These are phyloP conservation scores for Dryas integrifolia DNA, from an alignment of 331 rosid species.

Conservation along the genomic window DNA sequence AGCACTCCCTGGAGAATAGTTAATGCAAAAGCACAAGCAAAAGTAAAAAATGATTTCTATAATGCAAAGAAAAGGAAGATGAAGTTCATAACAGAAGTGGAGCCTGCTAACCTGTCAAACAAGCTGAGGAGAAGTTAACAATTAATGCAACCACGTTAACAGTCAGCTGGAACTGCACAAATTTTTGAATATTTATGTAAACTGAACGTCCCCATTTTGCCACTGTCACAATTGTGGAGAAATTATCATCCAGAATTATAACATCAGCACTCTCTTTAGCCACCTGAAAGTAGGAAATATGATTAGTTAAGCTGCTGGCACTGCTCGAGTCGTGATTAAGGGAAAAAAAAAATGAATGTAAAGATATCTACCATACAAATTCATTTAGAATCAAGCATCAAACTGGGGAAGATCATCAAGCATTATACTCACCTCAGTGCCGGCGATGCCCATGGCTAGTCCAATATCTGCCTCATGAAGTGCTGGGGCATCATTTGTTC, in stretches of 20 bases:
- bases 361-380: too few species aligned
- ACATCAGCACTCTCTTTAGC: slow-evolving; percentile 99
- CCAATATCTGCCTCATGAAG: slow-evolving; percentile 99
- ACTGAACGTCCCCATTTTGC: slow-evolving; percentile 99
- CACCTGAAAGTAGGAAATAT: slow-evolving; percentile 52
- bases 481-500: slow-evolving; percentile 98
- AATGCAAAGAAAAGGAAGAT: neutral
- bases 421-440: slow-evolving; percentile 74
- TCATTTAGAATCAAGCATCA: too few species aligned
- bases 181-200: slow-evolving; percentile 88
- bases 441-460: slow-evolving; percentile 98
- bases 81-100: slow-evolving; percentile 12
- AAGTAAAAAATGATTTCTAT: slow-evolving; percentile 5
- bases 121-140: slow-evolving; percentile 91
- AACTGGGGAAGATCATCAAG: neutral
- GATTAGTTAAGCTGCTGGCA: slow-evolving; percentile 6
- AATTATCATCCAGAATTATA: slow-evolving; percentile 91
- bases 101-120: slow-evolving; percentile 73
- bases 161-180: slow-evolving; percentile 93
- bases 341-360: neutral
- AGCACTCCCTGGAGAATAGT: slow-evolving; percentile 61
- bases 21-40: slow-evolving; percentile 23
- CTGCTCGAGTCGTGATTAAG: neutral
- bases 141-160: slow-evolving; percentile 87
- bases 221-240: slow-evolving; percentile 94